Conservation (phyloP, 2,329 filamentous ascomycete genomes). For the Chaetomium globosum region DNA sequence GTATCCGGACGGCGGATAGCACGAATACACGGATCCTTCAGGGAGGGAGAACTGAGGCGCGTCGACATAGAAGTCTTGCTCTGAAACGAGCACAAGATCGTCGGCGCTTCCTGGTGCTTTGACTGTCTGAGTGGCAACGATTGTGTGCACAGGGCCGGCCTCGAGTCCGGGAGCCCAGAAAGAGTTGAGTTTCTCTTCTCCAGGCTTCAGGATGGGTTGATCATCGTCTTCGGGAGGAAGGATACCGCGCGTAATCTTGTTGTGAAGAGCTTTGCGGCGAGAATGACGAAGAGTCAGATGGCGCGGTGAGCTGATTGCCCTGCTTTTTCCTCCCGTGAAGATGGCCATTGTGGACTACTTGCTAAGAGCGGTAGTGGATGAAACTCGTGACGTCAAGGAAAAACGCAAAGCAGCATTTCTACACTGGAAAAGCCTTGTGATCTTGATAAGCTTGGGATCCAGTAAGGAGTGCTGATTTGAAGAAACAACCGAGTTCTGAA, state of each 20-base stretch:
- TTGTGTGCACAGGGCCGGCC: background rate
- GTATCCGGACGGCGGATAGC: slow-evolving; percentile 48
- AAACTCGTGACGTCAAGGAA: too few relatives aligned
- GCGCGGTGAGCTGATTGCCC: slow-evolving; percentile 1
- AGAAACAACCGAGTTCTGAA: background rate
- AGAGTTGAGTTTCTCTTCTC: slow-evolving; percentile 8
- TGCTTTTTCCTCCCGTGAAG: slow-evolving; percentile 6
- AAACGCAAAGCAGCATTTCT: too few relatives aligned
- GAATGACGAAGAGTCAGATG: slow-evolving; percentile 4
- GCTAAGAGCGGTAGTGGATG: background rate
- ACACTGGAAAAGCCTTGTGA: background rate
- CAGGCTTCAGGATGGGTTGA: slow-evolving; percentile 4
- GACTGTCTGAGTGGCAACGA: background rate
- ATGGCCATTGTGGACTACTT: background rate
- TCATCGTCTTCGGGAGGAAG: background rate
- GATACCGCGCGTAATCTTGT: background rate
- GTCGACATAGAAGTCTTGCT: slow-evolving; percentile 42
- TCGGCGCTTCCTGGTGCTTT: background rate
- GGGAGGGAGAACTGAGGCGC: slow-evolving; percentile 45
- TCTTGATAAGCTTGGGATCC: background rate
- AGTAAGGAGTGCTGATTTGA: background rate
- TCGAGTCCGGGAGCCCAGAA: slow-evolving; percentile 12
- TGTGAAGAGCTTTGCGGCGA: slow-evolving; percentile 4
- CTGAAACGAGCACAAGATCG: background rate
- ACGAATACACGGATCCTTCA: slow-evolving; percentile 41